Conservation (phyloP, 495 filamentous ascomycete species). For the Aspergillus taichungensis region DNA sequence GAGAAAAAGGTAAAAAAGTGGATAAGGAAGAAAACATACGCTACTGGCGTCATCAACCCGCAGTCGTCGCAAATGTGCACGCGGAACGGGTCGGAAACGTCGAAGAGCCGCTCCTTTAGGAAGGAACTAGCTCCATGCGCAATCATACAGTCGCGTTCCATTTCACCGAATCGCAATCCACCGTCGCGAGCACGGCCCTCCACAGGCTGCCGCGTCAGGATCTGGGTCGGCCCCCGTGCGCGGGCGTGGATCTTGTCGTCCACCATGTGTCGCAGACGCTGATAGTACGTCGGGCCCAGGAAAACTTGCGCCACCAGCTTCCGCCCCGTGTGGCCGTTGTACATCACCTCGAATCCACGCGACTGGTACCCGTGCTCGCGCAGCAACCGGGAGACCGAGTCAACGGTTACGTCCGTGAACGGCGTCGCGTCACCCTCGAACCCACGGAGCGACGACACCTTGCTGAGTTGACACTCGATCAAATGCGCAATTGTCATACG, state of each 20-base stretch:
- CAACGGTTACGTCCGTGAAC: conserved; percentile 96
- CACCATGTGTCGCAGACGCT: conserved; percentile 97
- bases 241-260: conserved; percentile 99
- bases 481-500: conserved; percentile 99
- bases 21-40: conserved; percentile 79
- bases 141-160: conserved; percentile 99
- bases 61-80: conserved; percentile 99
- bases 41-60: conserved; percentile 96
- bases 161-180: conserved; percentile 98
- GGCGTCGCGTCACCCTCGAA: conserved; percentile 96
- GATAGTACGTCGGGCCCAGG: conserved; percentile 97
- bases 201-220: conserved; percentile 95
- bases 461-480: conserved; percentile 96
- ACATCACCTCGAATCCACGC: conserved; percentile 97
- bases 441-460: conserved; percentile 83
- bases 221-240: conserved; percentile 91
- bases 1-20: not conserved
- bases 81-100: conserved; percentile 95
- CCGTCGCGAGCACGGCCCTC: conserved; percentile 96
- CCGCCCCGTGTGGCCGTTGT: conserved; percentile 90
- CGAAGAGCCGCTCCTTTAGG: conserved; percentile 94
- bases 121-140: conserved; percentile 93
- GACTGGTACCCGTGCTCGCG: conserved; percentile 90
- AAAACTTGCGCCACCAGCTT: conserved; percentile 94
- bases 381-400: conserved; percentile 84